Conservation (phyloP, 306 rosid species). For the Casuarina glauca region DNA sequence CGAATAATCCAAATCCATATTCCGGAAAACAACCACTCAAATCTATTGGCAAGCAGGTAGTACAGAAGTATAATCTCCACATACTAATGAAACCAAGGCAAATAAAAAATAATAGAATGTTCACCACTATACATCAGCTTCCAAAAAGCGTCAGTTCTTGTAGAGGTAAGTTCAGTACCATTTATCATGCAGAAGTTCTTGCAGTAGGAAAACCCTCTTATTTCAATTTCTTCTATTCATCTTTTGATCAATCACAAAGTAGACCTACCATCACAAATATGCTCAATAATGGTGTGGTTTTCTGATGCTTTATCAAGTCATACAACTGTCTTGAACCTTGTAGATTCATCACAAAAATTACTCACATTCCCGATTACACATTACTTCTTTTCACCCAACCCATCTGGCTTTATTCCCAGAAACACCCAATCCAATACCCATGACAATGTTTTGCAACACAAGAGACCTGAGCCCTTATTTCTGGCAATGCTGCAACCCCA, state of each 20-base stretch:
- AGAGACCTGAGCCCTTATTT: constrained; percentile 40
- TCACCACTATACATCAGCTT: constrained; percentile 28
- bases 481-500: constrained; percentile 45
- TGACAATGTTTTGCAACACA: constrained; percentile 39
- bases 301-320: constrained; percentile 10
- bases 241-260: constrained; percentile 24
- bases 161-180: constrained; percentile 21
- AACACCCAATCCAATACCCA: constrained; percentile 38
- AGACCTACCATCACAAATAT: constrained; percentile 21
- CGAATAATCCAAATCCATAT: constrained; percentile 6
- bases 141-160: constrained; percentile 31
- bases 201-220: constrained; percentile 21
- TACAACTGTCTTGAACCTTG: constrained; percentile 14
- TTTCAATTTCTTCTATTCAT: background rate
- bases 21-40: background rate
- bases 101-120: constrained; percentile 15
- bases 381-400: constrained; percentile 27
- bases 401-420: constrained; percentile 32
- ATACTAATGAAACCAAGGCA: constrained; percentile 16
- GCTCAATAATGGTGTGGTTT: constrained; percentile 14
- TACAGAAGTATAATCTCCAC: constrained; percentile 6
- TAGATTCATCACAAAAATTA: constrained; percentile 11
- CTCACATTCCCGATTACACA: constrained; percentile 10
- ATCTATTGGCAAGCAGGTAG: constrained; percentile 30
- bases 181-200: constrained; percentile 34